Base-by-base conservation (phyloP, 805 yeast species). In the Sugiyamaella chiloensis region DNA sequence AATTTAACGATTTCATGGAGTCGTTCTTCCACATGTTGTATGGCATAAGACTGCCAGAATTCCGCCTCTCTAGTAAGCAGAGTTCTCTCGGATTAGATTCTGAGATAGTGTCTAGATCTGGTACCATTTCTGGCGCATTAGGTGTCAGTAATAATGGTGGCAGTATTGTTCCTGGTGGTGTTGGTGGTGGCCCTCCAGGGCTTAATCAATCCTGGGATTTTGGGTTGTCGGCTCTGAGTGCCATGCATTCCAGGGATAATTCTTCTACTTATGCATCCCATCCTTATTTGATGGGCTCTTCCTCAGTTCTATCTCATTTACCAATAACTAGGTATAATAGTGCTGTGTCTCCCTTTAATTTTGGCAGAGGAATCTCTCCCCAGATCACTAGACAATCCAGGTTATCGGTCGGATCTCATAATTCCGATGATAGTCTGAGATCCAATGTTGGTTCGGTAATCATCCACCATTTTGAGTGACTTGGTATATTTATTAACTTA, bases 1-100 rank as follows among this genome's bases (percentile, higher is more conserved):
- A 83, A 34, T 79, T 89, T 58, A 64, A 78, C 24, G 73, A 69
- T 35, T 80, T 87, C 58, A 76, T 88, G 71, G 71, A 71, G 37
- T 34, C 52, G n/a, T 50, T 57, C 21, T 40, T 53, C 14, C 34
- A 34, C 21, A 27, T 62, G 12, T 46, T 53, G 34, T 37, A 47
- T 43, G 16, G 59, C 24, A 42, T 56, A n/a, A 44, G 36, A 35
- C 24, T 40, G 8, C 55, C 52, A 9, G 52, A 24, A 24, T 20
- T n/a, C 14, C 12, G 14, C 29, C 14, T 37, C 9, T 19, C 14
- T 20, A 42, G 24, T 20, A 17, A 40, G 44, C 35, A 19, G 6
- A 19, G 37, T 5, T 34, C 37, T 12, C 14, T 34, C 11, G 20
- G 14, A 4, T 8, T 34, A n/a, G 37, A 34, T 11, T 16, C 11